Evolutionary conservation across 2,329 filamentous ascomycete genomes (phyloP).

Genomic region (Beauveria brongniartii): DNA sequence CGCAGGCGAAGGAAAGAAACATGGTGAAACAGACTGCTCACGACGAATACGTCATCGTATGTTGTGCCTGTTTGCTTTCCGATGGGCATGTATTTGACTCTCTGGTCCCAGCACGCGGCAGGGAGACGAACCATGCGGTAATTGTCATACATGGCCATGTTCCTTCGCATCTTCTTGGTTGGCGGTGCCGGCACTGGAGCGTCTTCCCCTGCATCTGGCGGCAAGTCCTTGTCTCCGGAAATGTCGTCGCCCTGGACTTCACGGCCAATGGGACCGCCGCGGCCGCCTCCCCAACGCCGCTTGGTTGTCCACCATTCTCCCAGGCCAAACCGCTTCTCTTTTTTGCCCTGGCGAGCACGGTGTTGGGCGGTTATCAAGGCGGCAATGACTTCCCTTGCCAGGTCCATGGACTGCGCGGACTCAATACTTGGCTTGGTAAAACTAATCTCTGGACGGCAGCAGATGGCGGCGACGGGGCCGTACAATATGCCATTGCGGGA

Average conservation of each 20-base stretch:
- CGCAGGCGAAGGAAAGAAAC: constrained; percentile 49
- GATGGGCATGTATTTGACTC: constrained; percentile 49
- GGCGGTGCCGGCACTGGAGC: constrained; percentile 19
- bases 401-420: constrained; percentile 53
- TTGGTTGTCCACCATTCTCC: constrained; percentile 54
- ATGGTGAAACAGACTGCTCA: constrained; percentile 54
- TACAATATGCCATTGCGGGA: constrained; percentile 52
- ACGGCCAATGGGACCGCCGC: constrained; percentile 54
- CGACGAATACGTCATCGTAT: constrained; percentile 54
- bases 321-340: constrained; percentile 49
- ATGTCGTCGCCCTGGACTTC: constrained; percentile 45
- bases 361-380: constrained; percentile 57
- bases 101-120: constrained; percentile 50
- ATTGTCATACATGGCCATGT: constrained; percentile 51
- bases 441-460: constrained; percentile 44
- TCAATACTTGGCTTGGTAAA: constrained; percentile 38
- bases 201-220: constrained; percentile 19
- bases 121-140: constrained; percentile 56
- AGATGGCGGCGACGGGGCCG: constrained; percentile 54
- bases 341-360: constrained; percentile 48
- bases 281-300: constrained; percentile 55
- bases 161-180: constrained; percentile 45
- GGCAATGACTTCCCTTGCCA: constrained; percentile 53
- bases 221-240: constrained; percentile 38
- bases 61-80: constrained; percentile 38